phyloP scores from a whole-genome alignment of 2,329 filamentous ascomycete species.

The Blastomyces emzantsi region DNA sequence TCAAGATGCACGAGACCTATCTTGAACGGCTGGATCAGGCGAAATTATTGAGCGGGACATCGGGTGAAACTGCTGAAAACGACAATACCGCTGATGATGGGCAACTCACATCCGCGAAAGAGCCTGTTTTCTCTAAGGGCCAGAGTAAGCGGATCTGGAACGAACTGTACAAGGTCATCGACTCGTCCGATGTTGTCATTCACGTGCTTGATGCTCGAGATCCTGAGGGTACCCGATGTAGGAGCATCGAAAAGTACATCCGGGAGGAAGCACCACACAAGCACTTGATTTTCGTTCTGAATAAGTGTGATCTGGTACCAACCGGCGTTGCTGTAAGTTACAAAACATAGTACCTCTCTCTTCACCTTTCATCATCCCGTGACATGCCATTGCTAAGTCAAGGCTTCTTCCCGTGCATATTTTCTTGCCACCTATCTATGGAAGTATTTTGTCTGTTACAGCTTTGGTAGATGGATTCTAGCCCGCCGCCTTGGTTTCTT shows the following conservation, averaged over 20 bases:
- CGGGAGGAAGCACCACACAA: constrained; percentile 91
- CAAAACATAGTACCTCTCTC: constrained; percentile 18
- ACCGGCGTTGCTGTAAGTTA: constrained; percentile 87
- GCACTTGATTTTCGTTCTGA: constrained; percentile 80
- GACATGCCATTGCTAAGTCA: constrained; percentile 70
- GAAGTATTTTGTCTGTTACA: constrained; percentile 87
- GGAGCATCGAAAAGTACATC: constrained; percentile 87
- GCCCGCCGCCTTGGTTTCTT: constrained; percentile 57
- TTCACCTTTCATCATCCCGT: constrained; percentile 11
- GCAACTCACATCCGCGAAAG: constrained; percentile 56
- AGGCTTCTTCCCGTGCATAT: constrained; percentile 52
- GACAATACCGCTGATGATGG: constrained; percentile 39
- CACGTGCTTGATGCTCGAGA: constrained; percentile 87
- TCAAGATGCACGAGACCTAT: constrained; percentile 72
- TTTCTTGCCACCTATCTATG: constrained; percentile 42
- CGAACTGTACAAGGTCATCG: constrained; percentile 89
- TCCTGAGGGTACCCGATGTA: constrained; percentile 80
- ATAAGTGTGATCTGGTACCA: constrained; percentile 89
- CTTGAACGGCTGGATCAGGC: constrained; percentile 71
- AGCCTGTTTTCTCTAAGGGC: constrained; percentile 88
- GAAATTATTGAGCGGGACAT: constrained; percentile 62
- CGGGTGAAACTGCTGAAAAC: constrained; percentile 48
- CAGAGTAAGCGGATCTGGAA: constrained; percentile 97
- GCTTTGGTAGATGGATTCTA: constrained; percentile 88
- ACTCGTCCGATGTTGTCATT: constrained; percentile 93